These are phyloP conservation scores for Lithohypha guttulata DNA, from an alignment of 2,329 filamentous ascomycete genomes.

Conservation along the genomic window DNA sequence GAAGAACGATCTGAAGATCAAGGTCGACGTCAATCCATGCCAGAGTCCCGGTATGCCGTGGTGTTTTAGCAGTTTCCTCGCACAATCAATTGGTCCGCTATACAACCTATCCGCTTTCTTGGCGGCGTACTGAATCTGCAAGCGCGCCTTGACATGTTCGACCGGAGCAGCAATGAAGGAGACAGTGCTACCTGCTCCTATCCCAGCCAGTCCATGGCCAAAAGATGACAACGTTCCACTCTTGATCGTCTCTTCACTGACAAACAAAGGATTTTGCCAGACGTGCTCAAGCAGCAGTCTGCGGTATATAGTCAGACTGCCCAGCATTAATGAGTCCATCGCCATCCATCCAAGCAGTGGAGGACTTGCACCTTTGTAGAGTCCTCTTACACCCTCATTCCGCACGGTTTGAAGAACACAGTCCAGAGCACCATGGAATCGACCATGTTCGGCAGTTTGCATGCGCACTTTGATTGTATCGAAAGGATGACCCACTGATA, in stretches of 20 bases:
- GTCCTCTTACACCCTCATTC: conserved; percentile 70
- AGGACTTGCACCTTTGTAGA: conserved; percentile 92
- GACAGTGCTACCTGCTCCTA: conserved; percentile 79
- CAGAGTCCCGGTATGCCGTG: conserved; percentile 77
- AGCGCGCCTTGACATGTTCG: conserved; percentile 85
- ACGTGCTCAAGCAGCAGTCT: conserved; percentile 70
- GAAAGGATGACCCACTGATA: conserved; percentile 53
- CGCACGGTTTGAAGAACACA: conserved; percentile 75
- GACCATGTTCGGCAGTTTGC: conserved; percentile 66
- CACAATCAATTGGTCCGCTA: conserved; percentile 75
- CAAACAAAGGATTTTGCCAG: conserved; percentile 47
- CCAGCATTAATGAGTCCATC: conserved; percentile 90
- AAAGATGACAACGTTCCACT: conserved; percentile 50
- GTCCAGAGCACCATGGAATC: conserved; percentile 77
- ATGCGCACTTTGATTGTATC: conserved; percentile 95
- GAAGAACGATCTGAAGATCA: conserved; percentile 86
- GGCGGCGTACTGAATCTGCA: conserved; percentile 88
- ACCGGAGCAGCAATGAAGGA: conserved; percentile 87
- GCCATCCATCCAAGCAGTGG: conserved; percentile 97
- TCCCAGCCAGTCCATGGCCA: conserved; percentile 79
- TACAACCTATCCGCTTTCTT: conserved; percentile 69
- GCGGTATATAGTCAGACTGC: conserved; percentile 81
- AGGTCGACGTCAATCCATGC: conserved; percentile 71
- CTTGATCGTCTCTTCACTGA: conserved; percentile 11
- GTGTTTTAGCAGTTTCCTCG: conserved; percentile 46